phyloP scores from a whole-genome alignment of 371 early-diverging fungal genomes.

The Actinomortierella wolfii region DNA sequence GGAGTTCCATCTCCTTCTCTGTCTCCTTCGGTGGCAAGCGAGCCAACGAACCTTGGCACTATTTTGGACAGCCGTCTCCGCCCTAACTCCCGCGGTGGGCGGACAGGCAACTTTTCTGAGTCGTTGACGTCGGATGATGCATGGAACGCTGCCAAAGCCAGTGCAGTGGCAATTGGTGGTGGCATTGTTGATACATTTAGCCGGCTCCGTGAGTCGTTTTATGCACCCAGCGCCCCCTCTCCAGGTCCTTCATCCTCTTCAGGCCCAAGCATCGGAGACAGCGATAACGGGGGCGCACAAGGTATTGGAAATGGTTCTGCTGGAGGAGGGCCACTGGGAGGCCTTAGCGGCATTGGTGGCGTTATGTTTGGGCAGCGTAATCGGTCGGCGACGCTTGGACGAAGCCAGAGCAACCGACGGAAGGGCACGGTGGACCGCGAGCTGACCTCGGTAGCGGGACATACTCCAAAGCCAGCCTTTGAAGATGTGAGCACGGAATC shows the following conservation, averaged over 20 bases:
- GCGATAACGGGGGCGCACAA: background rate
- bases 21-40: background rate
- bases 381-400: conserved; percentile 31
- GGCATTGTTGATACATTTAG: conserved; percentile 28
- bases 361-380: too few species aligned
- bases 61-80: conserved; percentile 6
- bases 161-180: conserved; percentile 30
- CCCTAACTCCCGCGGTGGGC: conserved; percentile 6
- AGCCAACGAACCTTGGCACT: conserved; percentile 14
- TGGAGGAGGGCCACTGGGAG: too few species aligned
- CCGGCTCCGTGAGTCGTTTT: conserved; percentile 34
- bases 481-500: background rate
- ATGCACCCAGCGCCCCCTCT: conserved; percentile 9
- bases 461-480: conserved; percentile 6
- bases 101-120: background rate
- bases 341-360: too few species aligned
- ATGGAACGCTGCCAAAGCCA: conserved; percentile 27
- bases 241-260: conserved; percentile 3
- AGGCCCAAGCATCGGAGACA: conserved; percentile 7
- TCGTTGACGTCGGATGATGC: conserved; percentile 28
- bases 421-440: conserved; percentile 25
- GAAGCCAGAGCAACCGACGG: conserved; percentile 26
- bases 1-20: too few species aligned
- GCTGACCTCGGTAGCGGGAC: conserved; percentile 20
- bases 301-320: too few species aligned